Percentiles rank a stretch among this genome's conserved stretches.
phyloP scores from a whole-genome alignment of 208 protist genomes.

The Leishmania arabica region DNA sequence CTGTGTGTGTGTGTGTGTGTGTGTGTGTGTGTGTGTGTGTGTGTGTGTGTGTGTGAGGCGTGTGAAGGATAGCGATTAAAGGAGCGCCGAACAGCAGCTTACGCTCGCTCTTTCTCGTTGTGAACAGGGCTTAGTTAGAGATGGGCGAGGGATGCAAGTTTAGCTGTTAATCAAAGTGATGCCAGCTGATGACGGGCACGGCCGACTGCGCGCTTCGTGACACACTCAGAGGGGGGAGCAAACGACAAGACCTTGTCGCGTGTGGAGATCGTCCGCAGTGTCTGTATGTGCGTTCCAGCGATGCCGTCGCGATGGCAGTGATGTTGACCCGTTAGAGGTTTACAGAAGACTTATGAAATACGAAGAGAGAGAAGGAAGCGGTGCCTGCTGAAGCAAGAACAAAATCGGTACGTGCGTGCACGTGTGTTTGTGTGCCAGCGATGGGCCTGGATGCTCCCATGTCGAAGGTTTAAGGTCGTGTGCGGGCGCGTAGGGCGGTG shows the following conservation, averaged over 20 bases:
- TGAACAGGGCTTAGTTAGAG: not conserved
- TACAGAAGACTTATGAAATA: not conserved
- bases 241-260: not conserved
- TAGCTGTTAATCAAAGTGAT: not conserved
- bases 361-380: conserved; percentile 1
- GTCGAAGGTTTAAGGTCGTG: not conserved
- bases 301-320: not conserved
- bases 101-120: not conserved
- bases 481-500: not conserved
- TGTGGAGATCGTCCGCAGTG: not conserved
- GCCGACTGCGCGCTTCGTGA: not conserved
- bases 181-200: not conserved
- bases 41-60: not conserved
- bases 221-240: not conserved
- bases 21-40: not conserved
- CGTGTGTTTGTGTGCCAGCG: not conserved
- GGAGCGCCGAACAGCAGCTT: not conserved
- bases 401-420: not conserved
- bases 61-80: not conserved
- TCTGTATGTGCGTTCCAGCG: not conserved
- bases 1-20: not conserved
- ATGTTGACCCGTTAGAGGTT: not conserved
- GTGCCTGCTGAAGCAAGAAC: not conserved
- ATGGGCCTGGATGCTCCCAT: not conserved
- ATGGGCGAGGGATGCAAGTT: not conserved